A percentile compares a stretch with the other conserved stretches of the same genome.
Evolutionary conservation across 345 rosid genomes (phyloP).

Genomic region (Hibiscus syriacus): DNA sequence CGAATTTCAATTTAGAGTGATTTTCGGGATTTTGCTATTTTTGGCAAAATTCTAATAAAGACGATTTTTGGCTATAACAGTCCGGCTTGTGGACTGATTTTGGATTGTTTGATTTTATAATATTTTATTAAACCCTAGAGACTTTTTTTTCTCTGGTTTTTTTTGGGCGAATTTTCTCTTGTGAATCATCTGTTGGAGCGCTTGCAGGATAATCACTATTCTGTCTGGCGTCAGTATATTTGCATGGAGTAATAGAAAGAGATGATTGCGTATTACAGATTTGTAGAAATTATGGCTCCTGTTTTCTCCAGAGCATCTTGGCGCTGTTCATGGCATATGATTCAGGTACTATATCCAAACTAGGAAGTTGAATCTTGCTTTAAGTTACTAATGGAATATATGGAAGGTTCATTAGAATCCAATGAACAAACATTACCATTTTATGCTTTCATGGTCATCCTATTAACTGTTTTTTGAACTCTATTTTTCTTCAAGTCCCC

Average conservation of each 20-base stretch:
- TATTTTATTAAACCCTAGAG: no score
- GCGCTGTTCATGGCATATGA: conserved; percentile 78
- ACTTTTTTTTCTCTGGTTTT: no score
- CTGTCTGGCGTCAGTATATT: no score
- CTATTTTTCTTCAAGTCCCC: neutral
- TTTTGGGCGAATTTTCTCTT: no score
- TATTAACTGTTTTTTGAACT: neutral
- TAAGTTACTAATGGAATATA: neutral
- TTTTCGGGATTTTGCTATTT: no score
- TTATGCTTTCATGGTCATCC: neutral
- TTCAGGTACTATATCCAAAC: conserved; percentile 43
- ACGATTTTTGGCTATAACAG: no score
- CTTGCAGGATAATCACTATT: no score
- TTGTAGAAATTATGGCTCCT: conserved; percentile 88
- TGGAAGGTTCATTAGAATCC: neutral
- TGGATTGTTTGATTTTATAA: no score
- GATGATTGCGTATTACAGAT: conserved; percentile 31
- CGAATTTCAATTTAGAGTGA: no score
- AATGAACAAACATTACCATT: neutral
- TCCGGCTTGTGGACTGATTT: no score
- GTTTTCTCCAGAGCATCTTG: conserved; percentile 81
- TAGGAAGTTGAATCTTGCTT: neutral
- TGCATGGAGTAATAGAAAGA: neutral
- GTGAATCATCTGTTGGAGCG: no score
- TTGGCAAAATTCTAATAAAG: no score